Percentiles rank a stretch among this genome's conserved stretches.
Evolutionary conservation across 768 basidiomycete genomes (phyloP).

Genomic region (Leccinum ochraceum): DNA sequence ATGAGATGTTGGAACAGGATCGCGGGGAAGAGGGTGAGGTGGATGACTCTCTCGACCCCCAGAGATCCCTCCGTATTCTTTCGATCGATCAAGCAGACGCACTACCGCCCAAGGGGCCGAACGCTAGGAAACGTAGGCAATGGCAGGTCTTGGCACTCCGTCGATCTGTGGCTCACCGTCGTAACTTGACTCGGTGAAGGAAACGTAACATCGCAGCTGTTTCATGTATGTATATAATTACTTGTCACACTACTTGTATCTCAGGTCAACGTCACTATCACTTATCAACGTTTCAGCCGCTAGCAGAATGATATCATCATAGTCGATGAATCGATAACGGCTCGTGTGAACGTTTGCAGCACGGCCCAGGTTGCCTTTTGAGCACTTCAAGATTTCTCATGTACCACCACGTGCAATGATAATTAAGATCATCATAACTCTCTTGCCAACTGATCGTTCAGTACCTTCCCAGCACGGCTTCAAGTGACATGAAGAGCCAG

Average conservation of each 20-base stretch:
- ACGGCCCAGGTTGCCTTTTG: not conserved
- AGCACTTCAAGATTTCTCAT: not conserved
- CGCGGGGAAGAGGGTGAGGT: slow-evolving; percentile 76
- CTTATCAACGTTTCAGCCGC: not conserved
- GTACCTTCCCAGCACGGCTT: not conserved
- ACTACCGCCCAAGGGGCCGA: slow-evolving; percentile 30
- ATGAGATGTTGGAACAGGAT: slow-evolving; percentile 79
- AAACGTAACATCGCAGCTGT: not conserved
- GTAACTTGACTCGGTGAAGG: slow-evolving; percentile 12
- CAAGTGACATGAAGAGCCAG: slow-evolving; percentile 16
- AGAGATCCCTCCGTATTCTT: slow-evolving; percentile 57
- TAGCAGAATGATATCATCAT: not conserved
- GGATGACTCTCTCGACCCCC: slow-evolving; percentile 65
- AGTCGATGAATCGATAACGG: not conserved
- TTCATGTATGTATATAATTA: not conserved
- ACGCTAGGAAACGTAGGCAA: slow-evolving; percentile 42
- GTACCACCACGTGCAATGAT: not conserved
- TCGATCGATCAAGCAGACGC: slow-evolving; percentile 45
- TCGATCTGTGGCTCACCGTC: slow-evolving; percentile 29
- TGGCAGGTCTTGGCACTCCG: slow-evolving; percentile 53
- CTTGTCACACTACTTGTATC: not conserved
- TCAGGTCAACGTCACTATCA: not conserved
- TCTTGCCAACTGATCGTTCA: not conserved
- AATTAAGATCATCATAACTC: not conserved
- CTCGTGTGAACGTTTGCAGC: not conserved